These are phyloP conservation scores for Coemansia sp. DNA, from an alignment of 192 early-diverging fungal species.

Conservation along the genomic window DNA sequence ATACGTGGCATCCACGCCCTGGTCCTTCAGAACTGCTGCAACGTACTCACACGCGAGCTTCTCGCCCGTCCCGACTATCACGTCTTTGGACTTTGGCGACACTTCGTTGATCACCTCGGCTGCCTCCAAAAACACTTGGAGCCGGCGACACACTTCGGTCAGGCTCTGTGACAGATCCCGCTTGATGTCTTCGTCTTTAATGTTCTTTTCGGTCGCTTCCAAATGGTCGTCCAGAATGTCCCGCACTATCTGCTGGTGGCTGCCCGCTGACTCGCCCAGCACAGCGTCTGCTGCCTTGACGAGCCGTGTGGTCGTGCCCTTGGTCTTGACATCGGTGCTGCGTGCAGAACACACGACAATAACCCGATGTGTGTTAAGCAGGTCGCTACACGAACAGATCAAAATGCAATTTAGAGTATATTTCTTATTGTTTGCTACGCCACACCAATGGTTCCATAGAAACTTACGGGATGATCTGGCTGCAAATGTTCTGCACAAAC, in stretches of 20 bases:
- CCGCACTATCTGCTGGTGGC: constrained; percentile 75
- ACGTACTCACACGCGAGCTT: constrained; percentile 91
- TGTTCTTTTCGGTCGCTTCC: constrained; percentile 60
- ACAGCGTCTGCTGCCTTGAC: constrained; percentile 54
- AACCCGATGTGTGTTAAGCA: constrained; percentile 72
- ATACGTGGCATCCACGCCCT: constrained; percentile 79
- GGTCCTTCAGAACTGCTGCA: constrained; percentile 73
- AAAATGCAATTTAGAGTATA: neutral
- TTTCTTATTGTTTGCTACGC: neutral
- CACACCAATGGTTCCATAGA: neutral
- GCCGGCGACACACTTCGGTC: constrained; percentile 71
- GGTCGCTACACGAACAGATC: constrained; percentile 49
- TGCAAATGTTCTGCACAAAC: constrained; percentile 69
- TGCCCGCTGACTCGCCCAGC: constrained; percentile 34
- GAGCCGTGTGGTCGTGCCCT: constrained; percentile 84
- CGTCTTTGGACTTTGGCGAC: constrained; percentile 92
- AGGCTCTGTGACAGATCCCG: constrained; percentile 62
- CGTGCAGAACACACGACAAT: constrained; percentile 96
- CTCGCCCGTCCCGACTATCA: constrained; percentile 93
- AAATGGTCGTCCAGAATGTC: constrained; percentile 84
- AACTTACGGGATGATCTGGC: constrained; percentile 82
- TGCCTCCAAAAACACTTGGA: constrained; percentile 86
- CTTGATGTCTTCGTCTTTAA: constrained; percentile 56
- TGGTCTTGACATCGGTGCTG: constrained; percentile 81
- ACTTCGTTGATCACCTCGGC: constrained; percentile 97